phyloP scores from a whole-genome alignment of 331 rosid species.

The Ulmus americana region DNA sequence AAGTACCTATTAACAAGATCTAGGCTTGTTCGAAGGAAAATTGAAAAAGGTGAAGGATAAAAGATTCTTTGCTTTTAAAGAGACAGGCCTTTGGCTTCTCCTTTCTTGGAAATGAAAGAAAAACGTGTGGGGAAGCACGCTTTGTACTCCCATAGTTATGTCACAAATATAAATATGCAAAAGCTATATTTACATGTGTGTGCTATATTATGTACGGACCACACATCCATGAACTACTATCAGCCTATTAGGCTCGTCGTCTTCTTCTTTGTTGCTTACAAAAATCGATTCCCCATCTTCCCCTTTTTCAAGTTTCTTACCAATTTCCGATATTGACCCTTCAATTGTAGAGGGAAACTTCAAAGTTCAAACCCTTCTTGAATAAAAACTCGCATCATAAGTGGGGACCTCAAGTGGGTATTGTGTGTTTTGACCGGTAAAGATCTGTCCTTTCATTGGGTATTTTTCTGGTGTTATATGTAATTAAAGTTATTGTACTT shows the following conservation, averaged over 20 bases:
- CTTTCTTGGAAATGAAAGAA: slow-evolving; percentile 92
- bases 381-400: background rate
- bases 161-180: slow-evolving; percentile 2
- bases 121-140: slow-evolving; percentile 59
- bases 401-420: background rate
- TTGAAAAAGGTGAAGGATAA: background rate
- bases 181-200: background rate
- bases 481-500: background rate
- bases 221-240: slow-evolving; percentile 7
- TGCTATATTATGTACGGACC: slow-evolving; percentile 34
- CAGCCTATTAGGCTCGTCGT: background rate
- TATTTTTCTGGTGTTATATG: too few relatives aligned
- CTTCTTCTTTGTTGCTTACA: background rate
- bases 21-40: too few relatives aligned
- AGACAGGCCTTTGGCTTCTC: slow-evolving; percentile 31
- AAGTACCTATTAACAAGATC: background rate
- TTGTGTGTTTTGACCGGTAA: background rate
- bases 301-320: background rate
- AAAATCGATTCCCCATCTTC: background rate
- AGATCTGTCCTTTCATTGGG: background rate
- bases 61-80: slow-evolving; percentile 38
- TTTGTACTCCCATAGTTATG: slow-evolving; percentile 38
- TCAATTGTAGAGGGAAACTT: too few relatives aligned
- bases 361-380: too few relatives aligned
- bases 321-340: too few relatives aligned